Evolutionary conservation across 1,284 basidiomycete genomes (phyloP).

Genomic region (Cryptococcus sp.): DNA sequence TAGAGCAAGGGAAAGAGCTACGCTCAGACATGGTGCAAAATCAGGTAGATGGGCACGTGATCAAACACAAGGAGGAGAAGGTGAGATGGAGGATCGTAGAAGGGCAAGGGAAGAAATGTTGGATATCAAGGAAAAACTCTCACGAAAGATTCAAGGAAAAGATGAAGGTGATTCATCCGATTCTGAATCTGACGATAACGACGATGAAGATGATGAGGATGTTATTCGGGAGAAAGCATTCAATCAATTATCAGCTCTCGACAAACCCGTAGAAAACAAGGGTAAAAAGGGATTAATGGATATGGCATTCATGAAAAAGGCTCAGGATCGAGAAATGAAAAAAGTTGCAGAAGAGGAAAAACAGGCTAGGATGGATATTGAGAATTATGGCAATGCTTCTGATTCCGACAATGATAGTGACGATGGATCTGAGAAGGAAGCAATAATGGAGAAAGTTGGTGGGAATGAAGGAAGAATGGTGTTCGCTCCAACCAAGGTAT

Average conservation of each 20-base stretch:
- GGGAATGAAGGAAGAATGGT: slow-evolving; percentile 52
- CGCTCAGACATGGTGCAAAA: slow-evolving; percentile 63
- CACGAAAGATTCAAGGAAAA: slow-evolving; percentile 59
- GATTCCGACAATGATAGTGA: slow-evolving; percentile 57
- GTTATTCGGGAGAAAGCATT: slow-evolving; percentile 64
- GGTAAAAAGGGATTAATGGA: slow-evolving; percentile 66
- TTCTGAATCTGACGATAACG: slow-evolving; percentile 51
- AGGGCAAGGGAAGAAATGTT: slow-evolving; percentile 50
- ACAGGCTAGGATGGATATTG: slow-evolving; percentile 67
- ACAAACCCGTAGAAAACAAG: slow-evolving; percentile 41
- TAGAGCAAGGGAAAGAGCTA: slow-evolving; percentile 78
- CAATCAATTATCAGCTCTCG: slow-evolving; percentile 61
- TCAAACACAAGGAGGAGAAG: slow-evolving; percentile 26
- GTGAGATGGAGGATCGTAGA: slow-evolving; percentile 31
- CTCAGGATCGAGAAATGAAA: slow-evolving; percentile 63
- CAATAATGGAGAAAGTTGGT: slow-evolving; percentile 42
- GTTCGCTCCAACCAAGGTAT: slow-evolving; percentile 40
- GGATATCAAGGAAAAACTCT: slow-evolving; percentile 74
- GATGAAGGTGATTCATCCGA: slow-evolving; percentile 50
- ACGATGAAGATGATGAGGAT: slow-evolving; percentile 53
- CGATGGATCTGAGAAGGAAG: slow-evolving; percentile 47
- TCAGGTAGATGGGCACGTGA: slow-evolving; percentile 61
- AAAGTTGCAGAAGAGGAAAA: slow-evolving; percentile 61
- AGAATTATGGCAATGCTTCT: slow-evolving; percentile 44
- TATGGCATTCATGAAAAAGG: slow-evolving; percentile 96